Conservation (phyloP, 2,329 filamentous ascomycete genomes). For the Alternaria ventricosa region DNA sequence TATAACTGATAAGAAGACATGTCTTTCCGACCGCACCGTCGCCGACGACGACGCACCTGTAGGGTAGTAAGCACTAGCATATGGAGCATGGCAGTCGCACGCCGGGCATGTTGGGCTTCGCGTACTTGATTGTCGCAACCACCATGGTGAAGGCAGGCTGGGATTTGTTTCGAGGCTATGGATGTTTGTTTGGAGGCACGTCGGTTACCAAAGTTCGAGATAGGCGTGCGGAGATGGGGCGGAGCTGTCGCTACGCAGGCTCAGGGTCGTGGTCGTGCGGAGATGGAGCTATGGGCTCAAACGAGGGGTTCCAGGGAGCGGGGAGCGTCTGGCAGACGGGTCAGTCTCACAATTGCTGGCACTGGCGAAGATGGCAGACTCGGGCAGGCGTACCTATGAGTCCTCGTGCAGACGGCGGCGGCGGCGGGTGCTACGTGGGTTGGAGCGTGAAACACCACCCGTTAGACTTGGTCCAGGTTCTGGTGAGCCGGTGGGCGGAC, state of each 20-base stretch:
- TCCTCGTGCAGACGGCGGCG: constrained; percentile 32
- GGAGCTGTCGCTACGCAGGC: background rate
- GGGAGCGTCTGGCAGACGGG: constrained; percentile 36
- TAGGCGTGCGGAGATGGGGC: constrained; percentile 26
- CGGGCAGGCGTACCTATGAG: constrained; percentile 40
- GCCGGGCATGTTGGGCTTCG: constrained; percentile 10
- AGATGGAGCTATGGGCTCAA: constrained; percentile 30
- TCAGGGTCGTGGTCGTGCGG: background rate
- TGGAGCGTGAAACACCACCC: constrained; percentile 49
- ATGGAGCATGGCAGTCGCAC: background rate
- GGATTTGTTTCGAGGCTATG: constrained; percentile 5
- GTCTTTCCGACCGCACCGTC: constrained; percentile 99
- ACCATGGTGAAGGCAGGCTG: constrained; percentile 40
- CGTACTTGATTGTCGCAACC: constrained; percentile 52
- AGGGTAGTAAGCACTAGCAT: constrained; percentile 17
- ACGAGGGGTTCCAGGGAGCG: constrained; percentile 44
- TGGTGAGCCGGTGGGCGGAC: constrained; percentile 35
- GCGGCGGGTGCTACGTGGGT: constrained; percentile 45
- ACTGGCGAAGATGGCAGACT: constrained; percentile 25
- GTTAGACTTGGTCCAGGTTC: constrained; percentile 42
- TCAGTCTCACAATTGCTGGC: constrained; percentile 34
- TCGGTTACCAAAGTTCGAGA: constrained; percentile 18
- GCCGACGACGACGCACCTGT: constrained; percentile 96
- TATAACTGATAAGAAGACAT: constrained; percentile 98
- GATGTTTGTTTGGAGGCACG: constrained; percentile 21